Evolutionary conservation across 352 stramenopile genomes (phyloP), one percentile per base, ranked within the genome.

Genomic region (Phytophthora crassamura): DNA sequence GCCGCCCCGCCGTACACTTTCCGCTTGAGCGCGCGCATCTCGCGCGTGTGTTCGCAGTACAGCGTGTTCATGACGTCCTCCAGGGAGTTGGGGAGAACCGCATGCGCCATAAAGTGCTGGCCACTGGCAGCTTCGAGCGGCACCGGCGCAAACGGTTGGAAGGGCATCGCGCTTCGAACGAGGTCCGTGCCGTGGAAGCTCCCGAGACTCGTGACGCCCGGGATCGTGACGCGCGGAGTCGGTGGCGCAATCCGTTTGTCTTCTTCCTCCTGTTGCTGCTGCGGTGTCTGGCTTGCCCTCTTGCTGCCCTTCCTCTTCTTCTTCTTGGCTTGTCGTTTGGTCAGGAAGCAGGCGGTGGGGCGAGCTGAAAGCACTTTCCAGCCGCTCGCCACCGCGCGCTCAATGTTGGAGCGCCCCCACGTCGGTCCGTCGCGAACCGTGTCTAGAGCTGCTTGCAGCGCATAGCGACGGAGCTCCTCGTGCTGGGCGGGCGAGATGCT

Each of bases 101-200:
- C 75, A 20, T 83, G 69, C 0, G 75, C 78, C 83, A 92, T 92
- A 73, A 90, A 88, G 51, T 81, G 73, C 60, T 86, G 78, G 15
- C 66, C 60, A 57, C 67, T 67, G 4, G 70, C 45, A 25, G 70
- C 52, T 62, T 75, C 70, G 25, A 73, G 11, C 8, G 66, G 70
- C 25, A 73, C 36, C 14, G 56, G 53, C 3, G 57, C 47, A 28
- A 67, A 72, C 5, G 56, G 52, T 47, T 68, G 60, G 34, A 60
- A 63, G 5, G 33, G 55, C 48, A 50, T 60, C 7, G 50, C 22
- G 20, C 33, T 40, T 1, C 40, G 43, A 28, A 58, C 32, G 20
- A 64, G 60, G 22, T 58, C 56, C 3, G 40, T 48, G 14, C 52
- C 61, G 7, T 75, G 51, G 18, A 75, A 64, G 28, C 56, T 78